These are phyloP conservation scores for Raddia guianensis DNA, from an alignment of 176 grass and related monocot species.

Conservation along the genomic window DNA sequence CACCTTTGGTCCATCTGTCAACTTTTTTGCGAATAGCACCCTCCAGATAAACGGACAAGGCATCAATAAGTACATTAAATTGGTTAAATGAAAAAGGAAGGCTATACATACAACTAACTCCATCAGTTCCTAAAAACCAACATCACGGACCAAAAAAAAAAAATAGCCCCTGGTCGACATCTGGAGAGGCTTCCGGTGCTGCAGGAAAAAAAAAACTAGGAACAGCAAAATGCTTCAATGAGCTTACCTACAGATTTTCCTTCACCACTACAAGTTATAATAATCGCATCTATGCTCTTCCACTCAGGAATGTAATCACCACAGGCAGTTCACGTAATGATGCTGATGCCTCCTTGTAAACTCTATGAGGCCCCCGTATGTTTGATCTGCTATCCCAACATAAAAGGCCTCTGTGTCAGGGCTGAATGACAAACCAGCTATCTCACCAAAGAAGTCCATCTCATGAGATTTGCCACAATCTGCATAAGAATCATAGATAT, in stretches of 20 bases:
- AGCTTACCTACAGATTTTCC: neutral
- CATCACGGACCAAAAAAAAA: neutral
- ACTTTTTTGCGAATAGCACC: neutral
- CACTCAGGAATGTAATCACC: constrained; percentile 19
- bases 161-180: constrained; percentile 31
- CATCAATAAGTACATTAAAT: constrained; percentile 46
- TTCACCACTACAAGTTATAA: neutral
- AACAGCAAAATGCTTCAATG: constrained; percentile 28
- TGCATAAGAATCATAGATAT: constrained; percentile 65
- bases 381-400: constrained; percentile 75
- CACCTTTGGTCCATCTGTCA: neutral
- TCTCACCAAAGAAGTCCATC: constrained; percentile 86
- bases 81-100: constrained; percentile 12
- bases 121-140: constrained; percentile 21
- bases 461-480: constrained; percentile 65
- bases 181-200: constrained; percentile 28
- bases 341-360: constrained; percentile 64
- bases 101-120: constrained; percentile 44
- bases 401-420: constrained; percentile 67
- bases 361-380: constrained; percentile 76
- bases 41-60: constrained; percentile 22
- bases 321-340: constrained; percentile 61
- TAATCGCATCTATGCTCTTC: neutral
- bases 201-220: constrained; percentile 22
- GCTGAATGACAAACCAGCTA: constrained; percentile 86